These are phyloP conservation scores for Ascochyta viciae-villosae DNA, from an alignment of 2,329 filamentous ascomycete genomes.

Conservation along the genomic window DNA sequence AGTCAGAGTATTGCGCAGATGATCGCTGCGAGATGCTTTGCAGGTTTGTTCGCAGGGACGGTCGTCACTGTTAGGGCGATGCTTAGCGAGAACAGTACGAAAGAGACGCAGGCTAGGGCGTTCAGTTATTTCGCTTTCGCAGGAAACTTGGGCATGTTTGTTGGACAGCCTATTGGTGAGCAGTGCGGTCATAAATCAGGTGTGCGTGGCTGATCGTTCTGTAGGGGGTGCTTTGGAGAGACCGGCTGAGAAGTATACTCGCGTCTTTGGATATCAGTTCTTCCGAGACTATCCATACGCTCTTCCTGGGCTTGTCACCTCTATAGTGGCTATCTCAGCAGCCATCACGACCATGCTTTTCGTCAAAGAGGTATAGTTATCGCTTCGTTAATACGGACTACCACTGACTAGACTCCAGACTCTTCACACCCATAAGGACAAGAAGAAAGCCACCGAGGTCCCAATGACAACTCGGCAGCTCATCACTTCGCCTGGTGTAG, in stretches of 20 bases:
- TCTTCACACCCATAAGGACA: slow-evolving; percentile 35
- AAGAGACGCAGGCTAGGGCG: slow-evolving; percentile 72
- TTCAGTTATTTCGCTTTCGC: slow-evolving; percentile 81
- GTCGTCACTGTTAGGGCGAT: slow-evolving; percentile 79
- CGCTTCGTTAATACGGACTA: background rate
- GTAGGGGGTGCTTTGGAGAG: slow-evolving; percentile 72
- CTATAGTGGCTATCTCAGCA: slow-evolving; percentile 60
- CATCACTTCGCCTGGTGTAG: slow-evolving; percentile 68
- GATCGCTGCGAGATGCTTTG: slow-evolving; percentile 73
- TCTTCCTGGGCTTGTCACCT: slow-evolving; percentile 67
- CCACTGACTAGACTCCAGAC: slow-evolving; percentile 31
- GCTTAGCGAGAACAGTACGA: slow-evolving; percentile 75
- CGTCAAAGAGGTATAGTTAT: slow-evolving; percentile 63
- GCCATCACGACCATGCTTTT: slow-evolving; percentile 62
- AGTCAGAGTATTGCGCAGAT: slow-evolving; percentile 74
- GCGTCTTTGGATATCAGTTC: slow-evolving; percentile 64
- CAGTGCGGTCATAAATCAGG: background rate
- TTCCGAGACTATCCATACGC: slow-evolving; percentile 71
- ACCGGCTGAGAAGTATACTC: slow-evolving; percentile 69
- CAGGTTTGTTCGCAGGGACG: slow-evolving; percentile 76
- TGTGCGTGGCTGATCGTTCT: slow-evolving; percentile 11
- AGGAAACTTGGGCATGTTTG: slow-evolving; percentile 75
- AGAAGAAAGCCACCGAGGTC: slow-evolving; percentile 28
- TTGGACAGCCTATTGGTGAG: slow-evolving; percentile 69
- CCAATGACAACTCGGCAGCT: slow-evolving; percentile 62